Evolutionary conservation across 2,329 filamentous ascomycete genomes (phyloP).

Genomic region (Talaromyces islandicus): DNA sequence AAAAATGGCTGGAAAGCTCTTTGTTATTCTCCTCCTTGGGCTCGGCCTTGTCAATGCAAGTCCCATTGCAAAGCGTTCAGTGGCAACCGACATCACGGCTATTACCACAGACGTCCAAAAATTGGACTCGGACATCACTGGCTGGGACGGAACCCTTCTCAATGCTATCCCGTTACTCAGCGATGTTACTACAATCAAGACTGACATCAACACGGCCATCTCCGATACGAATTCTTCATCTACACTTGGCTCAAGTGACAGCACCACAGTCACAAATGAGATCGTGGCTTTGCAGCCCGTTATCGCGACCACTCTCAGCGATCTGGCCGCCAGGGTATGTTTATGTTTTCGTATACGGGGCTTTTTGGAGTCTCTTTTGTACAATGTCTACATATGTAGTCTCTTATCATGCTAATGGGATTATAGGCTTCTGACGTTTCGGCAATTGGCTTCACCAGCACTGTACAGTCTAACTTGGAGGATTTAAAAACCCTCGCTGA

Average conservation of each 20-base stretch:
- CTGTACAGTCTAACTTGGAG: neutral
- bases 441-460: slow-evolving; percentile 3
- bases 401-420: neutral
- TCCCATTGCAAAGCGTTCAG: slow-evolving; percentile 8
- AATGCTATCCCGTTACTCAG: slow-evolving; percentile 2
- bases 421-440: neutral
- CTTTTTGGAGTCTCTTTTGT: neutral
- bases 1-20: slow-evolving; percentile 1
- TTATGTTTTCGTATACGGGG: neutral
- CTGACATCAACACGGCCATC: slow-evolving; percentile 8
- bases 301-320: slow-evolving; percentile 1
- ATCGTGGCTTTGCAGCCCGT: neutral
- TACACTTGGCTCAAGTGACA: slow-evolving; percentile 3
- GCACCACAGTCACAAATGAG: slow-evolving; percentile 2
- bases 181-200: slow-evolving; percentile 4
- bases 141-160: slow-evolving; percentile 4
- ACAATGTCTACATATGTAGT: neutral
- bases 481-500: neutral
- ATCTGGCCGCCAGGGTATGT: slow-evolving; percentile 5
- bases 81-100: slow-evolving; percentile 5
- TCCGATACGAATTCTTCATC: slow-evolving; percentile 5
- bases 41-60: slow-evolving; percentile 4
- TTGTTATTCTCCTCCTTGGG: slow-evolving; percentile 1
- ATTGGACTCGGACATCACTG: neutral
- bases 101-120: neutral